Percentiles rank a stretch among this genome's conserved stretches.
These are phyloP conservation scores for Pelagophyceae sp. DNA, from an alignment of 352 stramenopile genomes.

Conservation along the genomic window DNA sequence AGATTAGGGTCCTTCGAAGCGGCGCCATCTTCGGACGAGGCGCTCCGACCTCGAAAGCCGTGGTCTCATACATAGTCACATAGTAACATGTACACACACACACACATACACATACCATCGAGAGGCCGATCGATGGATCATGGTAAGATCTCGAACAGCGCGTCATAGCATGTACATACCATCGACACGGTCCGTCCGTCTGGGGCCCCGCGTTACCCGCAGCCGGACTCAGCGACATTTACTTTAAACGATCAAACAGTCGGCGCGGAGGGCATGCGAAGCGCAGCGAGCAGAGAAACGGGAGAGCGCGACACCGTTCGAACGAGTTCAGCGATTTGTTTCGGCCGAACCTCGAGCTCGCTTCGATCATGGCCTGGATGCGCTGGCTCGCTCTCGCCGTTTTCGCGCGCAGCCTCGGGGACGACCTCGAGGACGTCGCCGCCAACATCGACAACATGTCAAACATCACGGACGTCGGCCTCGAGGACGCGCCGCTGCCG, in stretches of 20 bases:
- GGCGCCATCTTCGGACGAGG: too few relatives aligned
- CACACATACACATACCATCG: neutral
- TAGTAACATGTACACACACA: neutral
- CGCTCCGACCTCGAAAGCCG: neutral
- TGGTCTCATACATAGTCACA: neutral
- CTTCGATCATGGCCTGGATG: neutral
- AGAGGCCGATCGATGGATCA: neutral
- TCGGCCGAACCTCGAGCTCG: neutral
- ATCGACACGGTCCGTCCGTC: too few relatives aligned
- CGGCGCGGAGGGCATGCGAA: too few relatives aligned
- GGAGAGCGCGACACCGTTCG: too few relatives aligned
- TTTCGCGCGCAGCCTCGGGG: neutral
- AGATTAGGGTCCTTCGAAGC: too few relatives aligned
- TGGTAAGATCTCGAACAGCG: neutral
- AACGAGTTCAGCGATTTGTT: neutral
- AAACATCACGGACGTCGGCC: neutral
- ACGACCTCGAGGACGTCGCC: neutral
- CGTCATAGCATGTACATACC: too few relatives aligned
- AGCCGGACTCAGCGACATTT: too few relatives aligned
- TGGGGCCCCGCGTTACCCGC: too few relatives aligned
- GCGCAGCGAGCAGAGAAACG: too few relatives aligned
- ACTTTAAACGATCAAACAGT: too few relatives aligned
- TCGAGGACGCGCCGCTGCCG: too few relatives aligned
- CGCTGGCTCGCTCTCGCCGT: neutral
- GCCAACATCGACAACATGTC: neutral